These are phyloP conservation scores for Hemisphaericaspora nanyangensis DNA, from an alignment of 805 yeast genomes.

Conservation along the genomic window DNA sequence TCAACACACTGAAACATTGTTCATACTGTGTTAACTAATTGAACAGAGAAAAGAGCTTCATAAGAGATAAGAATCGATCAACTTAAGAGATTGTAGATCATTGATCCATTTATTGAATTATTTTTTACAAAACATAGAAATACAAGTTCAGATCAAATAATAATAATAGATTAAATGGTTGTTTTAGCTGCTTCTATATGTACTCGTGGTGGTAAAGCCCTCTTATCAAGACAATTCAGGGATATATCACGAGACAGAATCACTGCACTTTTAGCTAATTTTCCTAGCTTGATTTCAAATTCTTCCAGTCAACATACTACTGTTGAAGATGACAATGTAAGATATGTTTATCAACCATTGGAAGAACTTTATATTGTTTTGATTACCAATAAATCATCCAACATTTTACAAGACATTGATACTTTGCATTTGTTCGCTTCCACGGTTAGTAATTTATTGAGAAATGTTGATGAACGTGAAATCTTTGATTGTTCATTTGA, in stretches of 20 bases:
- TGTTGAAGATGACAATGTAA: constrained; percentile 85
- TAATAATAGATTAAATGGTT: constrained; percentile 42
- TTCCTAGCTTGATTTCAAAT: constrained; percentile 73
- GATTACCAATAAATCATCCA: constrained; percentile 86
- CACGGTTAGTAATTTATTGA: constrained; percentile 69
- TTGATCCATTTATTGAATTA: neutral
- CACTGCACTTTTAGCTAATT: constrained; percentile 77
- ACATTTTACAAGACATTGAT: constrained; percentile 90
- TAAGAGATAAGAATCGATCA: neutral
- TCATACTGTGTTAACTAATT: neutral
- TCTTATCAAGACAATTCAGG: constrained; percentile 86
- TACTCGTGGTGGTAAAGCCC: constrained; percentile 88
- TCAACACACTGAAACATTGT: neutral
- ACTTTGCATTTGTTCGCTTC: constrained; percentile 84
- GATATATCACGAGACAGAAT: constrained; percentile 83
- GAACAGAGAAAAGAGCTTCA: neutral
- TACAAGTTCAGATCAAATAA: neutral
- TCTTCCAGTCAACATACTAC: constrained; percentile 82
- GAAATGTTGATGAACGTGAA: constrained; percentile 75
- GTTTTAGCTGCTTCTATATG: constrained; percentile 93
- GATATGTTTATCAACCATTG: constrained; percentile 94
- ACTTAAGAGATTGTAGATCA: neutral
- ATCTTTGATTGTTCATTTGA: constrained; percentile 83
- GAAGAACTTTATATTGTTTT: constrained; percentile 90
- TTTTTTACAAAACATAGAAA: neutral